These are phyloP conservation scores for Fusarium sp. DNA, from an alignment of 2,329 filamentous ascomycete species.

Conservation along the genomic window DNA sequence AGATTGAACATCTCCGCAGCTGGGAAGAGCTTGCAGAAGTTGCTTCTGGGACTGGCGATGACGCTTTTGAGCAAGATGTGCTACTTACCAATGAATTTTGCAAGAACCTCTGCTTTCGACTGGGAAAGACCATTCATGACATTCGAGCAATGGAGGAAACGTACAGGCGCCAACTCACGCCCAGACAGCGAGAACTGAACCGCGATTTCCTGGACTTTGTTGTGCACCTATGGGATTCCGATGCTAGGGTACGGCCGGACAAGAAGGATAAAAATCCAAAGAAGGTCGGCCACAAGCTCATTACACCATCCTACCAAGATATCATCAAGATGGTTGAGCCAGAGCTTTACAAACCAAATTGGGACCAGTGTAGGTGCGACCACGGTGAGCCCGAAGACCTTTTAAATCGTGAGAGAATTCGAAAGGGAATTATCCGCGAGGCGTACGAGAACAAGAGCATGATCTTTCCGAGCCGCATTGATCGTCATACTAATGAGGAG, in stretches of 20 bases:
- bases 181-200: slow-evolving; percentile 18
- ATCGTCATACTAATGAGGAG: slow-evolving; percentile 38
- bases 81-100: slow-evolving; percentile 38
- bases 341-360: slow-evolving; percentile 9
- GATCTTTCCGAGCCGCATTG: slow-evolving; percentile 55
- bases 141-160: slow-evolving; percentile 19
- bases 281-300: not conserved
- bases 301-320: slow-evolving; percentile 43
- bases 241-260: slow-evolving; percentile 34
- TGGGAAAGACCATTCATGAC: slow-evolving; percentile 52
- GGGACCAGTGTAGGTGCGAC: not conserved
- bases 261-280: slow-evolving; percentile 26
- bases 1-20: slow-evolving; percentile 17
- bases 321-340: slow-evolving; percentile 53
- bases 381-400: not conserved
- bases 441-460: slow-evolving; percentile 57
- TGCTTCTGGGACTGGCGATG: not conserved
- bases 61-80: slow-evolving; percentile 1
- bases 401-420: slow-evolving; percentile 48
- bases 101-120: slow-evolving; percentile 53
- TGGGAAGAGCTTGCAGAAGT: slow-evolving; percentile 11
- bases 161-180: slow-evolving; percentile 21
- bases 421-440: slow-evolving; percentile 59
- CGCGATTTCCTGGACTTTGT: slow-evolving; percentile 28
- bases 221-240: slow-evolving; percentile 30